Evolutionary conservation across 2,329 filamentous ascomycete genomes (phyloP).

Genomic region (Lachnellula hyalina): DNA sequence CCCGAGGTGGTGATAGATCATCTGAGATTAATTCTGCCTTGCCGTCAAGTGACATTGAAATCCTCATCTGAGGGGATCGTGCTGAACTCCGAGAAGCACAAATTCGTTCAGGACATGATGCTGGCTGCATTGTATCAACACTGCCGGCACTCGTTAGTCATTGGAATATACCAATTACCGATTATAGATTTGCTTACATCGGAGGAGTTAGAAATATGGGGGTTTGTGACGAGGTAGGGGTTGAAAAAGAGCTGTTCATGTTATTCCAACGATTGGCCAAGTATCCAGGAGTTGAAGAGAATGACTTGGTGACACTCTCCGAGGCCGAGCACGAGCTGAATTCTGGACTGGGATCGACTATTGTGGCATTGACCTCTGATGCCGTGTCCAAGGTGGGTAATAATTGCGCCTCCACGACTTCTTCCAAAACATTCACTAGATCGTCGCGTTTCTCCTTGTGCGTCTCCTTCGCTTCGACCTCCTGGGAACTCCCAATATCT

Average conservation of each 20-base stretch:
- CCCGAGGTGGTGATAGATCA: constrained; percentile 59
- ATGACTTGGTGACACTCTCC: constrained; percentile 23
- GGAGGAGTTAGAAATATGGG: constrained; percentile 34
- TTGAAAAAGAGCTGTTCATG: constrained; percentile 45
- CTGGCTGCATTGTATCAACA: constrained; percentile 19
- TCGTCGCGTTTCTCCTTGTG: neutral
- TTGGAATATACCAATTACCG: neutral
- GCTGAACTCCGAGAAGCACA: constrained; percentile 13
- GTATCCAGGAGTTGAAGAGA: constrained; percentile 31
- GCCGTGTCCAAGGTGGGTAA: neutral
- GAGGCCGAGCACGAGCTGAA: constrained; percentile 13
- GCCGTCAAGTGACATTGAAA: constrained; percentile 82
- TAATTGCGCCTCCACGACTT: neutral
- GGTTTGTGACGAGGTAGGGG: constrained; percentile 37
- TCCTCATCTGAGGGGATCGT: constrained; percentile 48
- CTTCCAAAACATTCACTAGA: constrained; percentile 2
- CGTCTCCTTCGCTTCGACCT: neutral
- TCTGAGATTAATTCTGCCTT: constrained; percentile 78
- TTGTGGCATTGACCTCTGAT: neutral
- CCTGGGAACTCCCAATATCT: constrained; percentile 3
- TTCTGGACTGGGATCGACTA: neutral
- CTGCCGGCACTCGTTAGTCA: constrained; percentile 15
- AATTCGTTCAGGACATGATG: constrained; percentile 29
- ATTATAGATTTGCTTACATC: constrained; percentile 35
- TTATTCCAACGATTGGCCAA: constrained; percentile 50